phyloP scores from a whole-genome alignment of 2,329 filamentous ascomycete genomes.

The Stagonosporopsis cucurbitacearum region DNA sequence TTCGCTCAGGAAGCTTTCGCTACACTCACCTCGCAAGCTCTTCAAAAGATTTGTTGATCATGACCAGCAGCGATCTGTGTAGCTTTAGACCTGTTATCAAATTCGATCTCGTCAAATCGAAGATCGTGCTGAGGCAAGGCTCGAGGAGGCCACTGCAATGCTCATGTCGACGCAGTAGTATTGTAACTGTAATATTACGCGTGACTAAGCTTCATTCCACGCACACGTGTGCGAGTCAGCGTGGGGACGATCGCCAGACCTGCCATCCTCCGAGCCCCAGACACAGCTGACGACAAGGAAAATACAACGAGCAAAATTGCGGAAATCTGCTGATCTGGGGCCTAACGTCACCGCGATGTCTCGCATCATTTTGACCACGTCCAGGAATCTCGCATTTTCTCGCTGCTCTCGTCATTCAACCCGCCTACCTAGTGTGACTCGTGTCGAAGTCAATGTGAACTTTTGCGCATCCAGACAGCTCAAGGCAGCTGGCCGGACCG shows the following conservation, averaged over 20 bases:
- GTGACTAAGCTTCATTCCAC: neutral
- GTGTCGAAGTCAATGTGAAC: neutral
- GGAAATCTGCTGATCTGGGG: neutral
- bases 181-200: neutral
- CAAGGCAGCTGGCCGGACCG: conserved; percentile 10
- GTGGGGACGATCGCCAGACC: conserved; percentile 6
- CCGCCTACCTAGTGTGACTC: no score
- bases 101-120: no score
- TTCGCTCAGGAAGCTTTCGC: neutral
- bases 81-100: no score
- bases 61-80: no score
- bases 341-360: neutral
- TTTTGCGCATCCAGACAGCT: conserved; percentile 7
- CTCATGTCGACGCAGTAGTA: no score
- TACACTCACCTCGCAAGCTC: no score
- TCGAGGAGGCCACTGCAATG: no score
- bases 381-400: neutral
- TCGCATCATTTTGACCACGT: neutral
- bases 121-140: no score
- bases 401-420: neutral
- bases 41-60: no score
- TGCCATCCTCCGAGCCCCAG: conserved; percentile 1
- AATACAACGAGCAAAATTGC: conserved; percentile 1
- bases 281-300: neutral
- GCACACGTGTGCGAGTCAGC: neutral